Evolutionary conservation across 345 rosid species (phyloP).

Genomic region (Tarenaya hassleriana): DNA sequence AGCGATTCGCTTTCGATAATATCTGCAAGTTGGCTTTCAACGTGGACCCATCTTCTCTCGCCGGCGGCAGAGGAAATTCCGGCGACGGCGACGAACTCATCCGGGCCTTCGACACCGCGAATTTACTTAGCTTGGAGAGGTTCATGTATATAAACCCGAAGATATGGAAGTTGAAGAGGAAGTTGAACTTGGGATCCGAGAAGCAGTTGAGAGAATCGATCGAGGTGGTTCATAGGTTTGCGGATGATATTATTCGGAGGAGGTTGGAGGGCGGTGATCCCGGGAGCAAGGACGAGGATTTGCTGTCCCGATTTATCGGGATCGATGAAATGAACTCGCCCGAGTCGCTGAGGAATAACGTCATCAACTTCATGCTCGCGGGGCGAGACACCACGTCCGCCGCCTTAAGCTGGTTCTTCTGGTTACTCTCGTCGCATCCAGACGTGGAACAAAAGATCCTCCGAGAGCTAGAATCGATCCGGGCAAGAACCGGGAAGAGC

Average conservation of each 20-base stretch:
- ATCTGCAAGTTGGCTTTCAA: conserved; percentile 67
- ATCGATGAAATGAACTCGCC: conserved; percentile 32
- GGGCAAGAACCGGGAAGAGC: conserved; percentile 18
- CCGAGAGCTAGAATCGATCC: conserved; percentile 16
- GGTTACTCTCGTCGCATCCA: conserved; percentile 39
- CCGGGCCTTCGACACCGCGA: conserved; percentile 49
- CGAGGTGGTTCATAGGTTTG: conserved; percentile 36
- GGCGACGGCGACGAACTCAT: conserved; percentile 39
- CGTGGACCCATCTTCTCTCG: conserved; percentile 53
- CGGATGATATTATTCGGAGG: conserved; percentile 40
- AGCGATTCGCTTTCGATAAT: conserved; percentile 55
- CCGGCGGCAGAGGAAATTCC: conserved; percentile 30
- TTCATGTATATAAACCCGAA: conserved; percentile 41
- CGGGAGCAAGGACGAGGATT: conserved; percentile 32
- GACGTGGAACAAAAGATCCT: conserved; percentile 33
- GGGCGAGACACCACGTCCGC: conserved; percentile 55
- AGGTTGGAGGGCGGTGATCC: conserved; percentile 31
- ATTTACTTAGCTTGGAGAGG: conserved; percentile 42
- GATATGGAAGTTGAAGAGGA: conserved; percentile 48
- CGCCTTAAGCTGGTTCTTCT: conserved; percentile 47
- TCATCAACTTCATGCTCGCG: conserved; percentile 47
- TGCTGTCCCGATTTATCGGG: conserved; percentile 54
- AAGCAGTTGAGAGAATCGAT: conserved; percentile 43
- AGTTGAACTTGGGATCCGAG: conserved; percentile 49
- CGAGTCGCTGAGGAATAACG: conserved; percentile 40